These are phyloP conservation scores for Microdochium trichocladiopsis DNA, from an alignment of 2,329 filamentous ascomycete genomes.

Conservation along the genomic window DNA sequence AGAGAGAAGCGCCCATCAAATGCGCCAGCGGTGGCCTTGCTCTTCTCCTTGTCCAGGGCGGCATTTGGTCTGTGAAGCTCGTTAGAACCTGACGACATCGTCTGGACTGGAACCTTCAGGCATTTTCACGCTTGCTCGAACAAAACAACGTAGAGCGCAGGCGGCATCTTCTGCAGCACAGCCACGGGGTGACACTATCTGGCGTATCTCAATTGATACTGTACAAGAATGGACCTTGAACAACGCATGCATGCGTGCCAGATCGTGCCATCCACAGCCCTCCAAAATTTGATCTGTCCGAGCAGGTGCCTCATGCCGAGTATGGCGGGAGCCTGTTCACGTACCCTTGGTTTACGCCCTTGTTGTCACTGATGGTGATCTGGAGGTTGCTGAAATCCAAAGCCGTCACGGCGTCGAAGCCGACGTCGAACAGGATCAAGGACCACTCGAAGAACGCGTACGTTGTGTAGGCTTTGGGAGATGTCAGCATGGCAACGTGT, in stretches of 20 bases:
- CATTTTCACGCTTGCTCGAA: slow-evolving; percentile 1
- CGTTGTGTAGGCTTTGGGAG: slow-evolving; percentile 82
- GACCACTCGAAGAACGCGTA: slow-evolving; percentile 99
- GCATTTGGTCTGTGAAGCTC: slow-evolving; percentile 37
- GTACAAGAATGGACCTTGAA: too few species aligned
- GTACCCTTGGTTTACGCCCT: slow-evolving; percentile 95
- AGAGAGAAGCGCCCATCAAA: slow-evolving; percentile 68
- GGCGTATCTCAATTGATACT: too few species aligned
- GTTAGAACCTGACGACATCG: slow-evolving; percentile 12
- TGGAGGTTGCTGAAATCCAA: slow-evolving; percentile 89
- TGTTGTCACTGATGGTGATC: slow-evolving; percentile 79
- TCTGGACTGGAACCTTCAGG: neutral
- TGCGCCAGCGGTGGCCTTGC: slow-evolving; percentile 63
- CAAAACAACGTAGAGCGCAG: too few species aligned
- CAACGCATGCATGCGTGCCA: too few species aligned
- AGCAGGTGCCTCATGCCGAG: neutral
- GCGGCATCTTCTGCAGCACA: too few species aligned
- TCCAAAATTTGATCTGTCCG: neutral
- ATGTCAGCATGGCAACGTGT: slow-evolving; percentile 6
- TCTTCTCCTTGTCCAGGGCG: slow-evolving; percentile 68
- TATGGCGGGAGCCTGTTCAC: slow-evolving; percentile 76
- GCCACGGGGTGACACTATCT: too few species aligned
- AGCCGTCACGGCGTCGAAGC: slow-evolving; percentile 89
- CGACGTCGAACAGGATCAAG: slow-evolving; percentile 89
- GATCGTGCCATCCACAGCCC: neutral